A percentile compares a stretch with the other conserved stretches of the same genome.
These are phyloP conservation scores for Annulohypoxylon truncatum DNA, from an alignment of 2,329 filamentous ascomycete genomes.

Conservation along the genomic window DNA sequence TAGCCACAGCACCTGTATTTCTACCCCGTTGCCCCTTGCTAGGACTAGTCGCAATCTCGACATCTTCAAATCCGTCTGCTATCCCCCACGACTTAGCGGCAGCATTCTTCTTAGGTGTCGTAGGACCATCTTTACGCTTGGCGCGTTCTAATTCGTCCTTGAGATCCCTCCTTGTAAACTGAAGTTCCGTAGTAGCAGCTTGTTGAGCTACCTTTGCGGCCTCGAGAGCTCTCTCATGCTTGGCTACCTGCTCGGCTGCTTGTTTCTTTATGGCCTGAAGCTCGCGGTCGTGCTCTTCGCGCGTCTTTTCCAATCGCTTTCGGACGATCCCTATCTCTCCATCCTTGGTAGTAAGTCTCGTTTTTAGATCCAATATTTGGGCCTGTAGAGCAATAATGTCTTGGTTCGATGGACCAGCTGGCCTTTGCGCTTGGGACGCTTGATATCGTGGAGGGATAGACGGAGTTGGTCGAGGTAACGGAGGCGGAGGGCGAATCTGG, in stretches of 20 bases:
- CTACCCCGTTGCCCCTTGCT: slow-evolving; percentile 61
- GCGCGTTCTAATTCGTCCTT: slow-evolving; percentile 65
- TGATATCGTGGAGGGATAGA: slow-evolving; percentile 52
- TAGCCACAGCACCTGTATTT: slow-evolving; percentile 57
- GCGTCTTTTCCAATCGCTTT: slow-evolving; percentile 71
- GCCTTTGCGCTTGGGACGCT: slow-evolving; percentile 48
- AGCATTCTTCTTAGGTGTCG: slow-evolving; percentile 71
- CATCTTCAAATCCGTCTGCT: slow-evolving; percentile 82
- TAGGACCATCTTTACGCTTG: slow-evolving; percentile 59
- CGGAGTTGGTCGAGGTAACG: slow-evolving; percentile 45
- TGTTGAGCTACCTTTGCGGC: slow-evolving; percentile 73
- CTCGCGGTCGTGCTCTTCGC: slow-evolving; percentile 71
- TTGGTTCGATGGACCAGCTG: slow-evolving; percentile 47
- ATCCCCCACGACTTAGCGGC: slow-evolving; percentile 66
- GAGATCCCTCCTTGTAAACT: slow-evolving; percentile 79
- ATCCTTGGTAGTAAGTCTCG: slow-evolving; percentile 70
- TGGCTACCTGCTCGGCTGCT: slow-evolving; percentile 72
- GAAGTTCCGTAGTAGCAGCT: slow-evolving; percentile 73
- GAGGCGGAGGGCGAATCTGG: slow-evolving; percentile 56
- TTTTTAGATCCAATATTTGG: slow-evolving; percentile 63
- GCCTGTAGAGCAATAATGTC: slow-evolving; percentile 62
- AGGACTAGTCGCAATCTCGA: slow-evolving; percentile 66
- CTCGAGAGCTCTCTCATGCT: slow-evolving; percentile 73
- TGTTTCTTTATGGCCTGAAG: slow-evolving; percentile 70
- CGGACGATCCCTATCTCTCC: slow-evolving; percentile 83